Percentiles rank a stretch among this genome's conserved stretches.
Evolutionary conservation across 352 stramenopile species (phyloP).

Genomic region (Elongisporangium anandrum): DNA sequence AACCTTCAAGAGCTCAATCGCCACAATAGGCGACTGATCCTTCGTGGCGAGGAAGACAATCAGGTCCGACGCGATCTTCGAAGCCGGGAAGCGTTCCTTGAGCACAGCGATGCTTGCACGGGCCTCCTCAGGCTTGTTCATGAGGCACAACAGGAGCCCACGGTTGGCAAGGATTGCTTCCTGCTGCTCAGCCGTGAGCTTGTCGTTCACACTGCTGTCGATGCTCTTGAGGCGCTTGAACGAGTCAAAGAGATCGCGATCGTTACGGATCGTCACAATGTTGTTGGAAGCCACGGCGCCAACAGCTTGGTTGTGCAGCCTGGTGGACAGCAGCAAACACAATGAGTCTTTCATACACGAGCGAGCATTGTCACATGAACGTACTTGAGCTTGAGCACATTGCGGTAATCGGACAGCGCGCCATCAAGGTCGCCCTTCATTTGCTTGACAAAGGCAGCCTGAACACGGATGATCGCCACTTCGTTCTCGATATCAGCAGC

Average conservation of each 20-base stretch:
- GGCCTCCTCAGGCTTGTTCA: constrained; percentile 78
- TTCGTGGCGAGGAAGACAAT: constrained; percentile 66
- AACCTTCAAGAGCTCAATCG: constrained; percentile 48
- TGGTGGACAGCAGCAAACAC: constrained; percentile 13
- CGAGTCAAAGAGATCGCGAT: constrained; percentile 79
- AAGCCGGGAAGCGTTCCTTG: constrained; percentile 58
- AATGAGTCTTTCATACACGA: neutral
- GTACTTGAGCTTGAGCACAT: constrained; percentile 80
- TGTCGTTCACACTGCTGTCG: constrained; percentile 48
- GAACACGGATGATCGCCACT: constrained; percentile 64
- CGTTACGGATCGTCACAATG: constrained; percentile 73
- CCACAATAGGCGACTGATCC: constrained; percentile 46
- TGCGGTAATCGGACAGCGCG: constrained; percentile 68
- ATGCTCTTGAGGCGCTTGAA: constrained; percentile 78
- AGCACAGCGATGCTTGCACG: constrained; percentile 42
- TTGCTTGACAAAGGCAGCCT: constrained; percentile 77
- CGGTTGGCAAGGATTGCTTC: constrained; percentile 74
- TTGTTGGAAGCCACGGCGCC: constrained; percentile 73
- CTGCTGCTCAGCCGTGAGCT: constrained; percentile 54
- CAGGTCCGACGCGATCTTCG: constrained; percentile 51
- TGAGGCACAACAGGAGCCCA: constrained; percentile 61
- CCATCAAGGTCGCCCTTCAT: constrained; percentile 64
- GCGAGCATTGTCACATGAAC: constrained; percentile 5
- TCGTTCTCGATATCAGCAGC: constrained; percentile 66
- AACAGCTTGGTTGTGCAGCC: constrained; percentile 58